Percentiles rank a stretch among this genome's conserved stretches.
Conservation (phyloP, 129 eudicot species). For the Apium graveolens region DNA sequence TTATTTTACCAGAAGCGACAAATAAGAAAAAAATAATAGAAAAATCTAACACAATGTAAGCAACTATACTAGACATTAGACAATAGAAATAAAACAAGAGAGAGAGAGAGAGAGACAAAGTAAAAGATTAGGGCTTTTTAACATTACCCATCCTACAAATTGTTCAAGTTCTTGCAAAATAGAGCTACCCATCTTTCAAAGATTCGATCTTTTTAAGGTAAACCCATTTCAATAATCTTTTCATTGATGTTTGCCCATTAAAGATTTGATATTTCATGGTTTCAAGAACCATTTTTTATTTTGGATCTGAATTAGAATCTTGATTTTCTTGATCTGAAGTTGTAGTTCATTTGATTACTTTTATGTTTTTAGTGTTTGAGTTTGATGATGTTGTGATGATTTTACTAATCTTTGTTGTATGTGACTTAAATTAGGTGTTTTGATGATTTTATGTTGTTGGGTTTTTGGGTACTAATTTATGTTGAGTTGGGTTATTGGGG, state of each 20-base stretch:
- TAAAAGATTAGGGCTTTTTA: constrained; percentile 5
- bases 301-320: constrained; percentile 9
- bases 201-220: constrained; percentile 3
- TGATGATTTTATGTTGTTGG: background rate
- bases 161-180: background rate
- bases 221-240: background rate
- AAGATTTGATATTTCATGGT: background rate
- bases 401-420: background rate
- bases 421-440: background rate
- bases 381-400: background rate
- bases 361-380: background rate
- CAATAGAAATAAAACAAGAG: background rate
- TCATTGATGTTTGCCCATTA: background rate
- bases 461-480: background rate
- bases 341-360: background rate
- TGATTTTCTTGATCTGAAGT: constrained; percentile 3
- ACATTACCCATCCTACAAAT: background rate
- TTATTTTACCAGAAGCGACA: constrained; percentile 8
- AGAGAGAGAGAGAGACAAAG: background rate
- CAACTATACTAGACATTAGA: background rate
- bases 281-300: background rate
- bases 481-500: constrained; percentile 1
- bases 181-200: background rate
- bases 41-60: background rate
- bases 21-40: background rate